Evolutionary conservation across 495 filamentous ascomycete genomes (phyloP).

Genomic region (Neurospora sp.): DNA sequence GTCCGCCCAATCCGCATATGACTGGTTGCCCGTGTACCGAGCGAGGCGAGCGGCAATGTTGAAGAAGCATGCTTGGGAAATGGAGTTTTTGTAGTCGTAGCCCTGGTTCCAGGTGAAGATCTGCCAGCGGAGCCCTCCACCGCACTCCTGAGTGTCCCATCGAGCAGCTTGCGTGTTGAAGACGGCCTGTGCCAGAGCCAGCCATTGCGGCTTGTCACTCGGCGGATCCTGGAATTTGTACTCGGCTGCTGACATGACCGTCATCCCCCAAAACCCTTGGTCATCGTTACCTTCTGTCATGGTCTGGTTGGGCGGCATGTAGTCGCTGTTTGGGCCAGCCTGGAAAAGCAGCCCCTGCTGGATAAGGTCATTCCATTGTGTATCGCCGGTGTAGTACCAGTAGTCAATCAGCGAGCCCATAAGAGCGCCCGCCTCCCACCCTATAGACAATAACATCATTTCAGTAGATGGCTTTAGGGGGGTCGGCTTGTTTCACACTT

Average conservation of each 20-base stretch:
- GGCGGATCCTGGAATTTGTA: conserved; percentile 52
- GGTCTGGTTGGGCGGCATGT: conserved; percentile 55
- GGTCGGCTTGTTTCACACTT: background rate
- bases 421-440: conserved; percentile 72
- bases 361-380: conserved; percentile 47
- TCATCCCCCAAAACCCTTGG: conserved; percentile 58
- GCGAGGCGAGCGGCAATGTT: conserved; percentile 62
- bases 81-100: conserved; percentile 67
- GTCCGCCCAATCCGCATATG: conserved; percentile 62
- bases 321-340: conserved; percentile 47
- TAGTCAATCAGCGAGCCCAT: conserved; percentile 59
- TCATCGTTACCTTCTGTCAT: conserved; percentile 58
- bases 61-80: conserved; percentile 63
- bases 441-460: conserved; percentile 28
- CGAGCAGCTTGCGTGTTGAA: conserved; percentile 65
- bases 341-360: conserved; percentile 51
- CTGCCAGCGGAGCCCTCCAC: conserved; percentile 76
- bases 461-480: background rate
- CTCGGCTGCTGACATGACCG: conserved; percentile 58
- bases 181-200: conserved; percentile 67
- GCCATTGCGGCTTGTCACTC: conserved; percentile 53
- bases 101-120: conserved; percentile 71
- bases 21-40: conserved; percentile 57
- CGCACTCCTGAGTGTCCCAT: conserved; percentile 59
- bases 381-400: conserved; percentile 55